phyloP scores from a whole-genome alignment of 176 grass and related monocot genomes.

The Oryza coarctata region DNA sequence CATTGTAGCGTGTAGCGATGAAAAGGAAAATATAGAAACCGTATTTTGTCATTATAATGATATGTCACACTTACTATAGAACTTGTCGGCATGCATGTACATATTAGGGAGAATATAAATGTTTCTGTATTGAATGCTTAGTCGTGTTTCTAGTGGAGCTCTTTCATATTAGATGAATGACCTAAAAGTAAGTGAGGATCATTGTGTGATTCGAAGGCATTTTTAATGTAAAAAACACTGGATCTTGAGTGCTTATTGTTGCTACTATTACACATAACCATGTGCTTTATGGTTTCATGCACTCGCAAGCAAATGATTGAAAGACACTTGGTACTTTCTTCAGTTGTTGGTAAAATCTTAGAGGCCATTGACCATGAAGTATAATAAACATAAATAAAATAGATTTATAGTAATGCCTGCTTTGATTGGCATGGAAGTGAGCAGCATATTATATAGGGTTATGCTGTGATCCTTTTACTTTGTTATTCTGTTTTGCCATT shows the following conservation, averaged over 20 bases:
- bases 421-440: slow-evolving; percentile 1
- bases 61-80: background rate
- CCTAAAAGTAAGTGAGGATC: slow-evolving; percentile 3
- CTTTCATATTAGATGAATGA: background rate
- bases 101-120: background rate
- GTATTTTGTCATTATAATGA: background rate
- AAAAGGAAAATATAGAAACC: background rate
- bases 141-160: background rate
- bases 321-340: background rate
- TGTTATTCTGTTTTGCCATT: slow-evolving; percentile 3
- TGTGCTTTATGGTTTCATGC: slow-evolving; percentile 17
- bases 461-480: slow-evolving; percentile 22
- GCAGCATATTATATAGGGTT: background rate
- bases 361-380: background rate
- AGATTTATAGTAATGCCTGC: slow-evolving; percentile 25
- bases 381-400: slow-evolving; percentile 23
- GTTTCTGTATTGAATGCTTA: background rate
- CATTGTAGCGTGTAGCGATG: background rate
- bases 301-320: slow-evolving; percentile 20
- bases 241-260: slow-evolving; percentile 21
- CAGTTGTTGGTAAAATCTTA: background rate
- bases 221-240: background rate
- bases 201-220: background rate
- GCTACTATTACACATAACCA: background rate
- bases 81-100: background rate